These are phyloP conservation scores for Geotrichum armillariae DNA, from an alignment of 1,139 yeast species.

Conservation along the genomic window DNA sequence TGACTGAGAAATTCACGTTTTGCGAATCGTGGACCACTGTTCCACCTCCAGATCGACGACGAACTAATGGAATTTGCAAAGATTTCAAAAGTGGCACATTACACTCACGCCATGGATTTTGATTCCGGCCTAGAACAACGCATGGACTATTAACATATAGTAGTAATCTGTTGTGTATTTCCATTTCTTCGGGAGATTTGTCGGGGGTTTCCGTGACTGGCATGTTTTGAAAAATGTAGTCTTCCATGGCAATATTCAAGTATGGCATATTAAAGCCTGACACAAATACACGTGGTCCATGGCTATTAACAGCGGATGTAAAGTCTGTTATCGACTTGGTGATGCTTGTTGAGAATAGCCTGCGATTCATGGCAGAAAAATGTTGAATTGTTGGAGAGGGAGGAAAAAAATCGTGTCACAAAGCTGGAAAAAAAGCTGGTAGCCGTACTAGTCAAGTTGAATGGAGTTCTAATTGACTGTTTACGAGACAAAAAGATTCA, in stretches of 20 bases:
- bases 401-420: background rate
- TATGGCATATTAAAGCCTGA: slow-evolving; percentile 65
- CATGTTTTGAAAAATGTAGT: slow-evolving; percentile 66
- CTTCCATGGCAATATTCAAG: slow-evolving; percentile 79
- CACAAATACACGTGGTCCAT: slow-evolving; percentile 34
- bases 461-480: no score
- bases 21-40: slow-evolving; percentile 96
- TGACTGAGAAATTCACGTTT: slow-evolving; percentile 81
- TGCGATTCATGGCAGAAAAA: background rate
- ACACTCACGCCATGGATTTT: slow-evolving; percentile 90
- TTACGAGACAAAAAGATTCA: no score
- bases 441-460: no score
- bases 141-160: slow-evolving; percentile 80
- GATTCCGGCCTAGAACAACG: slow-evolving; percentile 94
- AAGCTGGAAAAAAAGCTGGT: background rate
- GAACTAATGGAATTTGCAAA: slow-evolving; percentile 62
- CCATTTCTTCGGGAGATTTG: no score
- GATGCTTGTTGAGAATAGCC: slow-evolving; percentile 6
- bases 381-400: background rate
- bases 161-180: slow-evolving; percentile 51
- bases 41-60: slow-evolving; percentile 94
- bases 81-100: slow-evolving; percentile 59
- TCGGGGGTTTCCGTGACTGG: slow-evolving; percentile 43
- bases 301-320: slow-evolving; percentile 7
- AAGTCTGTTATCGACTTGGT: slow-evolving; percentile 13